Base-by-base conservation (phyloP, 306 rosid genomes). In the Arachis stenosperma region DNA sequence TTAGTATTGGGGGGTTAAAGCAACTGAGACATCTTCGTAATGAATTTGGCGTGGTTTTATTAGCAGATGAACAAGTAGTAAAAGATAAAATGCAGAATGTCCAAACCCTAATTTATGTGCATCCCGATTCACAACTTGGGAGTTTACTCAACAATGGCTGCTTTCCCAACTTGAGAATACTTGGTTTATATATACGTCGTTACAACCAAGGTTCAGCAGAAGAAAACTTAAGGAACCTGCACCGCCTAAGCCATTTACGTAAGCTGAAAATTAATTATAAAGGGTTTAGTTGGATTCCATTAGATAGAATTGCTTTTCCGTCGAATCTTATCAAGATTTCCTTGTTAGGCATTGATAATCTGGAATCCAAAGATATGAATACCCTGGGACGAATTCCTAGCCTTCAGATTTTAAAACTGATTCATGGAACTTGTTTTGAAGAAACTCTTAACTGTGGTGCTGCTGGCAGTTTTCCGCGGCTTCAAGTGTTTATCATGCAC, bases 321-420 rank as follows among this genome's bases (percentile, higher is more conserved):
- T 40, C 54, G 6, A 12, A 54, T 41, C 6, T 70, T 8, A 39
- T 47, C 6, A 76, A 68, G 58, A 39, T 76, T 50, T 60, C 70
- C 0, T 60, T 52, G 17, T 15, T 15, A 15, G 17, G 17, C 17
- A 15, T 15, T 15, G 0, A 15, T 15, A 0, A 15, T 15, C 17
- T 66, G n/a, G 5, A 9, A 12, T 15, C 12, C 0, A 0, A 7
- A 6, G 12, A 4, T 14, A 43, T 30, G 46, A 48, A 11, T 0
- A 27, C 44, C 0, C 30, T 68, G 8, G 62, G 61, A 6, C 3
- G 9, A 6, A 62, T 76, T 50, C 3, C 75, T 2, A 67, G 22
- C 69, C 80, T 76, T 7, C 69, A 41, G 27, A 48, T 57, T 48
- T 11, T 76, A 33, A 76, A 76, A 58, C 15, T 70, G 9, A 1